Evolutionary conservation across 2,329 filamentous ascomycete species (phyloP).

Genomic region (Periconia sp.): DNA sequence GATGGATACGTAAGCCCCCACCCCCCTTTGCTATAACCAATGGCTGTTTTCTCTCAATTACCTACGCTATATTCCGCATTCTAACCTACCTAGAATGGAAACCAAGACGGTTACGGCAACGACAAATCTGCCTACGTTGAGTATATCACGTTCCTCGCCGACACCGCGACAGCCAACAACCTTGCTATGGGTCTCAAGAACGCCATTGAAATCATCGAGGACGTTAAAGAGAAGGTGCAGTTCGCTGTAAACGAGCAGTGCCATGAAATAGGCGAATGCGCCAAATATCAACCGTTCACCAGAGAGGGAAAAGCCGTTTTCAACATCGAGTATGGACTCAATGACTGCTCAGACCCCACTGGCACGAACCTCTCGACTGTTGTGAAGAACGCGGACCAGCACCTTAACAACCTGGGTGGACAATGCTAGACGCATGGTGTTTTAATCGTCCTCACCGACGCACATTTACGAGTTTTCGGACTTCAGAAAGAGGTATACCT

Average conservation of each 20-base stretch:
- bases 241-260: slow-evolving; percentile 73
- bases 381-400: slow-evolving; percentile 16
- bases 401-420: slow-evolving; percentile 12
- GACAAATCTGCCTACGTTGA: slow-evolving; percentile 58
- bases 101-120: slow-evolving; percentile 62
- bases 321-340: slow-evolving; percentile 67
- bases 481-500: too few relatives aligned
- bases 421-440: too few relatives aligned
- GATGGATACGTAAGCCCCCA: slow-evolving; percentile 58
- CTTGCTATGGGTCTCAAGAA: slow-evolving; percentile 70
- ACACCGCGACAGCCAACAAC: slow-evolving; percentile 54
- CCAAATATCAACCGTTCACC: slow-evolving; percentile 59
- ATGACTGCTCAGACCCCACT: slow-evolving; percentile 9
- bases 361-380: slow-evolving; percentile 18
- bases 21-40: slow-evolving; percentile 18
- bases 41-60: neutral
- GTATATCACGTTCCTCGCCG: slow-evolving; percentile 62
- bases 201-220: slow-evolving; percentile 58
- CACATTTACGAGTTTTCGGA: too few relatives aligned
- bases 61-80: neutral
- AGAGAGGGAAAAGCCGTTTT: slow-evolving; percentile 67
- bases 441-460: too few relatives aligned
- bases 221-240: slow-evolving; percentile 54
- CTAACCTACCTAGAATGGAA: neutral
- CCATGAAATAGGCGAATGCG: slow-evolving; percentile 52